phyloP scores from a whole-genome alignment of 2,329 filamentous ascomycete species.

The Canariomyces notabilis region DNA sequence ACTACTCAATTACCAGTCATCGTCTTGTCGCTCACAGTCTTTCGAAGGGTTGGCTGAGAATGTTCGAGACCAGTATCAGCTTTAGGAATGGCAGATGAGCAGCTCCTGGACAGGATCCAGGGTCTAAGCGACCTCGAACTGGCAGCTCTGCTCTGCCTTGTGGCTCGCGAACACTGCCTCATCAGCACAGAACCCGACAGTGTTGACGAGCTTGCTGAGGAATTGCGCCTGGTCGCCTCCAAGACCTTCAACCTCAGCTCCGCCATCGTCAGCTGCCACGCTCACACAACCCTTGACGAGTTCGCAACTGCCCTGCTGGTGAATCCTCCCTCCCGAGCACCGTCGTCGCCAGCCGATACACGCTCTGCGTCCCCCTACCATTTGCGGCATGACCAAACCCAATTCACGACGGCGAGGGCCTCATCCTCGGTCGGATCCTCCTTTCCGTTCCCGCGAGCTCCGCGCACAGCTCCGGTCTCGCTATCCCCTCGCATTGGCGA shows the following conservation, averaged over 20 bases:
- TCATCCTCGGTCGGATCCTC: conserved; percentile 21
- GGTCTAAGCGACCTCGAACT: conserved; percentile 82
- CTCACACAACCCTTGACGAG: conserved; percentile 71
- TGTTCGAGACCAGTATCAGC: neutral
- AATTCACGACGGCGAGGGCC: conserved; percentile 12
- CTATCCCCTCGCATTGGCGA: conserved; percentile 13
- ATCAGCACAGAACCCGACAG: conserved; percentile 55
- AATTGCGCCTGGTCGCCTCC: conserved; percentile 64
- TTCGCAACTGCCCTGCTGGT: conserved; percentile 68
- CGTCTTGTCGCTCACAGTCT: neutral
- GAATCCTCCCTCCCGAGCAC: conserved; percentile 37
- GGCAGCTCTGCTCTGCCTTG: conserved; percentile 74
- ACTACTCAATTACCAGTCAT: too few species aligned
- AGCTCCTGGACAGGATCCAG: conserved; percentile 64
- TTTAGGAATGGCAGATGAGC: conserved; percentile 53
- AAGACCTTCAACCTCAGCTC: conserved; percentile 69
- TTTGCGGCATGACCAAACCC: conserved; percentile 15
- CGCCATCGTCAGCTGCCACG: conserved; percentile 66
- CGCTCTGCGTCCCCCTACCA: conserved; percentile 26
- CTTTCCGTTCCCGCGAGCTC: conserved; percentile 19
- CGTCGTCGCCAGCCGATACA: conserved; percentile 25
- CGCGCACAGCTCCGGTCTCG: conserved; percentile 27
- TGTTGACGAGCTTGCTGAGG: conserved; percentile 64
- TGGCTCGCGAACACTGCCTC: conserved; percentile 81
- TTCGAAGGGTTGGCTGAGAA: neutral